Evolutionary conservation across 176 grass and related monocot genomes (phyloP).

Genomic region (Avena atlantica): DNA sequence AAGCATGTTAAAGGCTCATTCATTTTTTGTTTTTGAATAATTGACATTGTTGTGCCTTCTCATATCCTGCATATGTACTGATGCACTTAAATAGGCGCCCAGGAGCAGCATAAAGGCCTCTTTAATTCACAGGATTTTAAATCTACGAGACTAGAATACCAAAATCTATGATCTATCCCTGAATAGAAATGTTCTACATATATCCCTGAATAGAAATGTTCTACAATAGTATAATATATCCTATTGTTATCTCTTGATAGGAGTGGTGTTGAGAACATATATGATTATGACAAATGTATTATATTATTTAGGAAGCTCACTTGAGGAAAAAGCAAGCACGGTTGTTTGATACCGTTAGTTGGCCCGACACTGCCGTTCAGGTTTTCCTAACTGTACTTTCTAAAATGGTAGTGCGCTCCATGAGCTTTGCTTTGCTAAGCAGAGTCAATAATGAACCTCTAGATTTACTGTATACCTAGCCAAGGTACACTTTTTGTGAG

Average conservation of each 20-base stretch:
- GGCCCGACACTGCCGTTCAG: background rate
- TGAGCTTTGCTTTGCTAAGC: conserved; percentile 19
- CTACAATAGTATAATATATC: background rate
- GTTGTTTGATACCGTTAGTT: conserved; percentile 35
- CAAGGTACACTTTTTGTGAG: background rate
- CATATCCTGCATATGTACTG: background rate
- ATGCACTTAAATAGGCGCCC: background rate
- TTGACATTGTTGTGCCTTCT: background rate
- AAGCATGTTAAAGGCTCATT: background rate
- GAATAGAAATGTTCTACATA: background rate
- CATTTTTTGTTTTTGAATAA: background rate
- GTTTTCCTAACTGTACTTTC: conserved; percentile 10
- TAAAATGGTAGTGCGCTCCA: conserved; percentile 10
- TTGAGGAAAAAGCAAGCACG: conserved; percentile 35
- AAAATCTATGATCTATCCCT: background rate
- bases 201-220: background rate
- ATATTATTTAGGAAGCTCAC: conserved; percentile 3
- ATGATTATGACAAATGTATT: background rate
- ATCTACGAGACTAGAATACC: background rate
- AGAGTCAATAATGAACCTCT: background rate
- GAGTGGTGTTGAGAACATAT: background rate
- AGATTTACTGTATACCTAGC: background rate
- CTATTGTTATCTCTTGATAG: background rate
- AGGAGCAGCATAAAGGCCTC: background rate
- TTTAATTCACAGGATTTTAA: background rate